Percentiles rank a stretch among this genome's conserved stretches.
phyloP scores from a whole-genome alignment of 2,329 filamentous ascomycete species.

The Xylariaceae sp. region DNA sequence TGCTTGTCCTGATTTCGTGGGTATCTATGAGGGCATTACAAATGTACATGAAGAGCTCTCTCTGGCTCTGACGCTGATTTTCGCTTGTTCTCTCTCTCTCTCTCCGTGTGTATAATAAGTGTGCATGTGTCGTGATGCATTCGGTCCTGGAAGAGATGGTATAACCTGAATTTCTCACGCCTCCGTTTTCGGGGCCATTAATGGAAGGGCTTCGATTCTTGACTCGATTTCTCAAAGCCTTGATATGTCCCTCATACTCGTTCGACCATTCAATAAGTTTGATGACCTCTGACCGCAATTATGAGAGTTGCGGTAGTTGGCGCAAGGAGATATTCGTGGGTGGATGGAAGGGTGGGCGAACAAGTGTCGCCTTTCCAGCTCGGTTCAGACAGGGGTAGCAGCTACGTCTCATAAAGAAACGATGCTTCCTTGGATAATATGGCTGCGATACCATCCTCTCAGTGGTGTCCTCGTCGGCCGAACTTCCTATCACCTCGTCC shows the following conservation, averaged over 20 bases:
- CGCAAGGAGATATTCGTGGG: not conserved
- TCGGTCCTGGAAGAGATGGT: not conserved
- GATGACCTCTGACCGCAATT: not conserved
- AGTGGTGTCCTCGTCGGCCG: conserved; percentile 20
- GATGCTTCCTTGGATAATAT: not conserved
- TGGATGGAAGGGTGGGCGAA: too few species aligned
- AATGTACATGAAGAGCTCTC: not conserved
- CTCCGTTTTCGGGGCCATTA: not conserved
- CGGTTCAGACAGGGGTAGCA: not conserved
- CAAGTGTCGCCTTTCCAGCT: not conserved
- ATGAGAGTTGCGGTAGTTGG: not conserved
- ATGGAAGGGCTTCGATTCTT: not conserved
- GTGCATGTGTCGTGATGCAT: not conserved
- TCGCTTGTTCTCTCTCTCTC: not conserved
- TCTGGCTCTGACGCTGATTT: not conserved
- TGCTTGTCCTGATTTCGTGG: not conserved
- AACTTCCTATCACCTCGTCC: conserved; percentile 33
- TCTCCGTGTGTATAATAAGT: not conserved
- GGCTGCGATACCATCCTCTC: not conserved
- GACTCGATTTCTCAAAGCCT: not conserved
- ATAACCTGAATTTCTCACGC: not conserved
- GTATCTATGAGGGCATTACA: not conserved
- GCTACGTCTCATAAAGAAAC: not conserved
- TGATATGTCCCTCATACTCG: too few species aligned
- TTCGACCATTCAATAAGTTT: not conserved